phyloP scores from a whole-genome alignment of 495 filamentous ascomycete genomes.

The Lentithecium fluviatile region DNA sequence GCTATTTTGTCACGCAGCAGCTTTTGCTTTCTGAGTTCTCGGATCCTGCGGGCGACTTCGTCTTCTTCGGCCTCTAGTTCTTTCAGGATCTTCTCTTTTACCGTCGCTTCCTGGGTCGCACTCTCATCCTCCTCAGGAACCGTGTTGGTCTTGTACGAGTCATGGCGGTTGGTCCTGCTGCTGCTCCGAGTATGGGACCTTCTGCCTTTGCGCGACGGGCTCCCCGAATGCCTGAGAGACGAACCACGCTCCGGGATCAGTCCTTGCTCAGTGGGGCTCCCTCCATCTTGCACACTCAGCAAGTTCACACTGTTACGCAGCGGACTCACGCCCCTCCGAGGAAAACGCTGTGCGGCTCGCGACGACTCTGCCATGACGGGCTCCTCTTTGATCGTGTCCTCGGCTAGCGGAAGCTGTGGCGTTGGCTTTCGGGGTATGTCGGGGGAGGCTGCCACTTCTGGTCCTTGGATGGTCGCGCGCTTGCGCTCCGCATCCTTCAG shows the following conservation, averaged over 20 bases:
- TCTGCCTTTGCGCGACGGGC: conserved; percentile 33
- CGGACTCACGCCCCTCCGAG: conserved; percentile 18
- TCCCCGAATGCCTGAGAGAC: conserved; percentile 34
- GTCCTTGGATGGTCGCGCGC: conserved; percentile 25
- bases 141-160: conserved; percentile 37
- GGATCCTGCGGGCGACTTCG: conserved; percentile 32
- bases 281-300: conserved; percentile 15
- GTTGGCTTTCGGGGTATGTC: conserved; percentile 13
- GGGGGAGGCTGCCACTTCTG: conserved; percentile 12
- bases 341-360: conserved; percentile 13
- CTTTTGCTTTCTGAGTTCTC: conserved; percentile 31
- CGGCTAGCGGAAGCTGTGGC: conserved; percentile 25
- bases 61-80: conserved; percentile 33
- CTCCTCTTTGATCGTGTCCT: conserved; percentile 37
- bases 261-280: conserved; percentile 23
- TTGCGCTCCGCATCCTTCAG: conserved; percentile 36
- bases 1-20: conserved; percentile 35
- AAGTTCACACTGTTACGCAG: conserved; percentile 25
- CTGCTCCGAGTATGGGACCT: conserved; percentile 7
- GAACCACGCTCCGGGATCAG: conserved; percentile 33
- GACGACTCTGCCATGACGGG: conserved; percentile 33
- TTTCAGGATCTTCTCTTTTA: conserved; percentile 32
- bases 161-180: conserved; percentile 29
- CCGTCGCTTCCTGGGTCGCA: conserved; percentile 12
- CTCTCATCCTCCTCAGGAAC: conserved; percentile 37